Base-by-base conservation (phyloP, 768 basidiomycete genomes). In the Filobasidium floriforme region DNA sequence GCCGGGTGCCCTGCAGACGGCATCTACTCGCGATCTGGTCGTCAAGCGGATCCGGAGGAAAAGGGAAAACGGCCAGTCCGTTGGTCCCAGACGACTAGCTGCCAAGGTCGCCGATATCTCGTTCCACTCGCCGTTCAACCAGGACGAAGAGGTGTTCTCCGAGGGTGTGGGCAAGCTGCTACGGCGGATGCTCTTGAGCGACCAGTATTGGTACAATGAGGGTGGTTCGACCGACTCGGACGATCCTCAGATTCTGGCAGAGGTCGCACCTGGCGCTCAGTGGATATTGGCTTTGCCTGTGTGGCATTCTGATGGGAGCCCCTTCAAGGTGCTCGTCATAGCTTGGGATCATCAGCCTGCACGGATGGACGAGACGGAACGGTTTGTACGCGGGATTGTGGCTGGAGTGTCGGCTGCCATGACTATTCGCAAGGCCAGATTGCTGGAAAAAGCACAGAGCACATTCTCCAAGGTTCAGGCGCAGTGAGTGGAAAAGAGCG, bases 391-490 rank as follows among this genome's bases (percentile, higher is more conserved):
- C 0, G 70, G 70, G 65, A 68, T 75, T 11, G 55, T 77, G 26
- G 69, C 70, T 11, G 75, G 75, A 1, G 60, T 70, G 19, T 66
- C 68, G 55, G 76, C 74, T 1, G 73, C 73, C 0, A 44, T 74
- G 49, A 71, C 72, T 1, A 68, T 77, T 32, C 65, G 71, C 7
- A 73, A 70, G 51, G 68, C 74, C 28, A 55, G 76, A 18, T 62
- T 66, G 0, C 37, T 74, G 41, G 76, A 77, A 43, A 66, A 74
- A 51, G 70, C 71, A 24, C 74, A 77, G 40, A 72, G 74, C 22
- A 72, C 72, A 1, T 77, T 75, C 51, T 68, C 67, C 3, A 77
- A 75, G 60, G 55, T 77, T 1, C 76, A 77, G 43, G 76, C 76
- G 0, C 76, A 77, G 74, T 75, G 43, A 71, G 74, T 73, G 4